Percentiles rank a stretch among this genome's conserved stretches.
Conservation (phyloP, 805 yeast genomes). For the Suhomyces vadensis region DNA sequence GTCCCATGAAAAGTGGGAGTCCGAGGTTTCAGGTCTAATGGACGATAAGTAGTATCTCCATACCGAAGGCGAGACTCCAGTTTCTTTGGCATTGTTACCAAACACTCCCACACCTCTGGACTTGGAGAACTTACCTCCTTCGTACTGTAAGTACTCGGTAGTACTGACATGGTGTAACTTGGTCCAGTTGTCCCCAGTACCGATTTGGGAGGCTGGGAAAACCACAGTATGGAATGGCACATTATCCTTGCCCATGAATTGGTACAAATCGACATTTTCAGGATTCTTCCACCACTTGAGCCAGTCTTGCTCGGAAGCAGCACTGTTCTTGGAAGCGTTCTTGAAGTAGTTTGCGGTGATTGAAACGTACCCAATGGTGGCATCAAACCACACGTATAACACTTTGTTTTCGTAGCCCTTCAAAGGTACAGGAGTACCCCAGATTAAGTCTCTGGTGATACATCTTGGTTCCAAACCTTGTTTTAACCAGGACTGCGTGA, state of each 20-base stretch:
- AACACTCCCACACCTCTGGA: conserved; percentile 98
- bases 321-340: conserved; percentile 20
- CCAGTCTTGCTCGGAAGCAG: conserved; percentile 53
- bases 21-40: conserved; percentile 92
- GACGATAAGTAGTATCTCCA: conserved; percentile 97
- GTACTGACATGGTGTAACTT: conserved; percentile 87
- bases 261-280: conserved; percentile 84
- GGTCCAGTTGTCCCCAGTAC: conserved; percentile 89
- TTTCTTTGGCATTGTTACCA: conserved; percentile 95
- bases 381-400: conserved; percentile 98
- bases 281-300: conserved; percentile 92
- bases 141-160: conserved; percentile 96
- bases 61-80: conserved; percentile 87
- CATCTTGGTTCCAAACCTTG: conserved; percentile 93
- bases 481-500: conserved; percentile 90
- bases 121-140: conserved; percentile 97
- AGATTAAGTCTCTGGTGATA: conserved; percentile 92
- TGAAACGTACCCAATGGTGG: conserved; percentile 93
- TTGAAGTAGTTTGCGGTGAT: conserved; percentile 86
- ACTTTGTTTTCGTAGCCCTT: conserved; percentile 86
- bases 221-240: conserved; percentile 99
- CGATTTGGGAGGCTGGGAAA: conserved; percentile 90
- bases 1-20: conserved; percentile 96
- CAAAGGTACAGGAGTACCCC: conserved; percentile 99
- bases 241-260: conserved; percentile 99